Evolutionary conservation across 2,329 filamentous ascomycete genomes (phyloP).

Genomic region (Davidsoniella virescens): DNA sequence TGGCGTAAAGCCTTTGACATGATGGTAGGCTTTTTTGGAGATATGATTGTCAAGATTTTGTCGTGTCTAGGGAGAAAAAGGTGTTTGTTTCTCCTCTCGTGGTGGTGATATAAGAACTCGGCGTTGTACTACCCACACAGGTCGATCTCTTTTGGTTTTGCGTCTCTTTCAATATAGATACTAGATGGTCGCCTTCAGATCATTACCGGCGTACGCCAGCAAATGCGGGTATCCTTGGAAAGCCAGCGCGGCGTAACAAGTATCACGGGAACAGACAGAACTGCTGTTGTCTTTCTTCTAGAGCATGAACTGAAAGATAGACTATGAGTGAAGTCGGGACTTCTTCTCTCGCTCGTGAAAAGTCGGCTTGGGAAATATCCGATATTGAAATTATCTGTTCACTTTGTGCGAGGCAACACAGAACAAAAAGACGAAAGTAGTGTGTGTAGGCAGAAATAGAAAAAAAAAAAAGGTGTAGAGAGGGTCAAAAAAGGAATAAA

Average conservation of each 20-base stretch:
- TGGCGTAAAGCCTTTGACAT: constrained; percentile 9
- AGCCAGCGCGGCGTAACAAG: no score
- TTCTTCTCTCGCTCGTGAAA: neutral
- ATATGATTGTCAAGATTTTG: neutral
- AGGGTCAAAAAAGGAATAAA: neutral
- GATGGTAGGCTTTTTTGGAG: neutral
- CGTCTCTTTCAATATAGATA: no score
- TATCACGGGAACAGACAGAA: no score
- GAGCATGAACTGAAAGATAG: neutral
- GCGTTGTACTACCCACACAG: neutral
- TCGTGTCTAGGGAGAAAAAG: neutral
- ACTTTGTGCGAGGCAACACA: no score
- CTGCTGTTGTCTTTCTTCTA: no score
- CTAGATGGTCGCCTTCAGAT: constrained; percentile 2
- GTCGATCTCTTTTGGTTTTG: neutral
- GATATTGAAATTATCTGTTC: neutral
- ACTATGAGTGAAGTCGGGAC: neutral
- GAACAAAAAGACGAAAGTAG: no score
- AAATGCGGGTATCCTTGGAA: constrained; percentile 1
- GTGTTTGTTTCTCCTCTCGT: neutral
- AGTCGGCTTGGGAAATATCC: neutral
- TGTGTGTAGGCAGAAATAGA: neutral
- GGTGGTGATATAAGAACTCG: neutral
- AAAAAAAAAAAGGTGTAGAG: neutral
- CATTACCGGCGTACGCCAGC: constrained; percentile 8